phyloP scores from a whole-genome alignment of 768 basidiomycete genomes.

The Mrakia hoshinonis region DNA sequence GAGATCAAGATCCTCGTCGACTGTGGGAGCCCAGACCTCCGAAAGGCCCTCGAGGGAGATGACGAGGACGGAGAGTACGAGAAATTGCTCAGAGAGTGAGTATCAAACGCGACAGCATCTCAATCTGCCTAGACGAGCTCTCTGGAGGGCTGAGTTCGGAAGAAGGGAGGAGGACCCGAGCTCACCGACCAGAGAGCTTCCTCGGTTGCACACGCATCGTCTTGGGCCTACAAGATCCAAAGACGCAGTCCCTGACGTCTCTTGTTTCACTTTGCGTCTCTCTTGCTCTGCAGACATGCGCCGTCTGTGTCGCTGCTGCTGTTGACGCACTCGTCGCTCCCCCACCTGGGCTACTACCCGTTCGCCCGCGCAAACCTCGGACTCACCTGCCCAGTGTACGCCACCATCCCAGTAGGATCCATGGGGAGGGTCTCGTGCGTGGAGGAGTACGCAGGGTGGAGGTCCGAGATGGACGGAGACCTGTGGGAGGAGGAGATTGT shows the following conservation, averaged over 20 bases:
- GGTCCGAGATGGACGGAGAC: conserved; percentile 38
- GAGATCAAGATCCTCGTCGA: conserved; percentile 88
- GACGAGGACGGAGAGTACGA: conserved; percentile 38
- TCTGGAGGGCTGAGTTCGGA: background rate
- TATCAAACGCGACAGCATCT: conserved; percentile 18
- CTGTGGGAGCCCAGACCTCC: conserved; percentile 59
- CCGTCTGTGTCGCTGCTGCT: conserved; percentile 81
- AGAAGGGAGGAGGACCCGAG: background rate
- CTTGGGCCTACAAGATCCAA: no score
- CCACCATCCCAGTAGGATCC: conserved; percentile 87
- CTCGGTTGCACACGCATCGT: no score
- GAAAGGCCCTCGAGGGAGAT: conserved; percentile 32
- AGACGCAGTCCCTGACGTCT: no score
- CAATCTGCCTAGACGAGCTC: background rate
- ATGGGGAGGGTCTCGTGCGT: conserved; percentile 86
- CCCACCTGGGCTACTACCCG: conserved; percentile 83
- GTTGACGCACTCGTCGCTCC: conserved; percentile 84
- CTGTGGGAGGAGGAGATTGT: conserved; percentile 23
- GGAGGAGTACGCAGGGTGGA: conserved; percentile 74
- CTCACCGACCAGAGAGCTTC: background rate
- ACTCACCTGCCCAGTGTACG: conserved; percentile 81
- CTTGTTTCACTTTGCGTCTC: conserved; percentile 15
- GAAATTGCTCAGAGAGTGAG: conserved; percentile 25
- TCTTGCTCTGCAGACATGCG: conserved; percentile 51
- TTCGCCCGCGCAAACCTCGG: conserved; percentile 74